Conservation (phyloP, 495 filamentous ascomycete genomes). For the Lasiosphaeris hirsuta region DNA sequence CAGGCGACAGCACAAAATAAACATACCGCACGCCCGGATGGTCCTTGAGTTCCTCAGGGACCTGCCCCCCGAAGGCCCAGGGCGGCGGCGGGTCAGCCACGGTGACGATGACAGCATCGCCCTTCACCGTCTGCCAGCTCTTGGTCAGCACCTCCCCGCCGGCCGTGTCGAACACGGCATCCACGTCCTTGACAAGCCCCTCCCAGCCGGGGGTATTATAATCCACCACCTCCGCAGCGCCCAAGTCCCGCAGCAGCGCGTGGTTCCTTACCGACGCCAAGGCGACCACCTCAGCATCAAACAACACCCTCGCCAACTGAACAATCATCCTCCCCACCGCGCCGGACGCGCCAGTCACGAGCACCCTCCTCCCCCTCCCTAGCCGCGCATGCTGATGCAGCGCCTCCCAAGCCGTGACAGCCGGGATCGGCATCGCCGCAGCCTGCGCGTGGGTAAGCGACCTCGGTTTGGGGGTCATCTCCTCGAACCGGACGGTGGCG, state of each 20-base stretch:
- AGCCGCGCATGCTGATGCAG: constrained; percentile 37
- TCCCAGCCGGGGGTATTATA: constrained; percentile 37
- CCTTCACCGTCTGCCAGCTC: constrained; percentile 46
- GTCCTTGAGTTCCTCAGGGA: constrained; percentile 28
- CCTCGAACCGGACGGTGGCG: constrained; percentile 42
- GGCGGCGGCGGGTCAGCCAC: constrained; percentile 46
- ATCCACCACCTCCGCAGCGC: constrained; percentile 48
- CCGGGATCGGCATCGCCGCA: constrained; percentile 52
- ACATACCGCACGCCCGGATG: constrained; percentile 33
- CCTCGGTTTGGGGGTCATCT: constrained; percentile 49
- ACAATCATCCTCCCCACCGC: constrained; percentile 51
- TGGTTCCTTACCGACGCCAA: constrained; percentile 38
- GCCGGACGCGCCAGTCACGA: constrained; percentile 55
- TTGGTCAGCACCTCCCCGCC: constrained; percentile 45
- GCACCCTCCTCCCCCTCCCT: constrained; percentile 31
- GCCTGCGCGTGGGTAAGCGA: constrained; percentile 48
- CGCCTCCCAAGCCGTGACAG: constrained; percentile 57
- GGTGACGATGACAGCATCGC: constrained; percentile 46
- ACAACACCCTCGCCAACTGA: constrained; percentile 43
- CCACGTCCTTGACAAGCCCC: constrained; percentile 41
- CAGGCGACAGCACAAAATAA: constrained; percentile 51
- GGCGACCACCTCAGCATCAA: constrained; percentile 43
- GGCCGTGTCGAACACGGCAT: constrained; percentile 52
- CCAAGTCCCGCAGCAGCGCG: constrained; percentile 37
- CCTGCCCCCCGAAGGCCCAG: constrained; percentile 17